These are phyloP conservation scores for Fraxinus anomala DNA, from an alignment of 257 asterid genomes.

Conservation along the genomic window DNA sequence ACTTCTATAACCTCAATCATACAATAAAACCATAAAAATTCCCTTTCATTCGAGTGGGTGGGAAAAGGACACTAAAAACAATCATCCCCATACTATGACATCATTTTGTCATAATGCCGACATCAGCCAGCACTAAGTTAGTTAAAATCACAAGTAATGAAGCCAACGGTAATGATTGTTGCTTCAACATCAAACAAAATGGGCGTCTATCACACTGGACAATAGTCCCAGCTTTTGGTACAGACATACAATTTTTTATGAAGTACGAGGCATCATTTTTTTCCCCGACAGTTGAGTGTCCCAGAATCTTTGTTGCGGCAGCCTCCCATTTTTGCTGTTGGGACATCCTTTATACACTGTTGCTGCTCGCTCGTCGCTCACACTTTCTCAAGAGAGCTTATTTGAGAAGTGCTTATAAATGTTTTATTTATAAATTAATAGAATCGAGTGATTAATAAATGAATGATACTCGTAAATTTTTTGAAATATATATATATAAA, in stretches of 20 bases:
- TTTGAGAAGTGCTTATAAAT: no score
- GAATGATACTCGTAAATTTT: no score
- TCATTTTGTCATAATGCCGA: not conserved
- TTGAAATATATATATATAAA: no score
- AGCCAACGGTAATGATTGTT: slow-evolving; percentile 35
- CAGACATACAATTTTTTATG: slow-evolving; percentile 9
- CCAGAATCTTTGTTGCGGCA: slow-evolving; percentile 32
- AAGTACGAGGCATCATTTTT: slow-evolving; percentile 12
- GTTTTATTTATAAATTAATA: no score
- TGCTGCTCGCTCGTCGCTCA: no score
- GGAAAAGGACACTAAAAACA: not conserved
- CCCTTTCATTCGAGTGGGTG: no score
- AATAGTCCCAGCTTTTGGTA: slow-evolving; percentile 29
- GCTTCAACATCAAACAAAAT: slow-evolving; percentile 40
- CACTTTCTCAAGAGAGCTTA: no score
- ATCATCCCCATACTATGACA: not conserved
- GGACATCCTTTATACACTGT: not conserved
- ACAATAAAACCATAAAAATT: no score
- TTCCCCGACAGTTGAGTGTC: not conserved
- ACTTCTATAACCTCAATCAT: no score
- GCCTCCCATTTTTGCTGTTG: not conserved
- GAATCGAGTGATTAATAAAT: no score
- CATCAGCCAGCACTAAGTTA: slow-evolving; percentile 29
- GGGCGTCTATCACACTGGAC: slow-evolving; percentile 29
- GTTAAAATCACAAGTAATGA: slow-evolving; percentile 6